Percentiles rank a stretch among this genome's conserved stretches.
These are phyloP conservation scores for Neonectria magnoliae DNA, from an alignment of 2,329 filamentous ascomycete genomes.

Conservation along the genomic window DNA sequence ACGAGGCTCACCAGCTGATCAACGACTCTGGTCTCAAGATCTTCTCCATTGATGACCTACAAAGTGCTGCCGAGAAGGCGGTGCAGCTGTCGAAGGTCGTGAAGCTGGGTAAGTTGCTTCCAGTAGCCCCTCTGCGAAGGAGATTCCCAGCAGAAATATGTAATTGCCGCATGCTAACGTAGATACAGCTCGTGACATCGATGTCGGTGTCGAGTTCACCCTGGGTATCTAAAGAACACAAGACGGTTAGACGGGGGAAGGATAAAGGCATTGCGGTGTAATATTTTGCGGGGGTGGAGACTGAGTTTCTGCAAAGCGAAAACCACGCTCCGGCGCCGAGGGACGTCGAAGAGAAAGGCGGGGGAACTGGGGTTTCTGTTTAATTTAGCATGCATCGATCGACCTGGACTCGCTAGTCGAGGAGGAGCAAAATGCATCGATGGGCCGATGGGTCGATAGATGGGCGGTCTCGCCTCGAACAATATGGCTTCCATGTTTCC, in stretches of 20 bases:
- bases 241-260: conserved; percentile 26
- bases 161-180: conserved; percentile 31
- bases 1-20: conserved; percentile 90
- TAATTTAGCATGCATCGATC: conserved; percentile 44
- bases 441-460: conserved; percentile 38
- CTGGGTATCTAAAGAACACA: conserved; percentile 80
- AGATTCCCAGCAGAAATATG: neutral
- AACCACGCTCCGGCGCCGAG: conserved; percentile 23
- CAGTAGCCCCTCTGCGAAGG: neutral
- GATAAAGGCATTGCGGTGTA: conserved; percentile 42
- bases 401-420: conserved; percentile 34
- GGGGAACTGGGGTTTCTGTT: conserved; percentile 39
- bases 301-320: conserved; percentile 30
- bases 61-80: conserved; percentile 96
- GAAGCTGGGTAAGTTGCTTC: conserved; percentile 81
- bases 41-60: conserved; percentile 98
- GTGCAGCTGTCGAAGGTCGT: conserved; percentile 99
- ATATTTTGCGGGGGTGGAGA: conserved; percentile 40
- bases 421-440: conserved; percentile 35
- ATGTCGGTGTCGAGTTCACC: conserved; percentile 95
- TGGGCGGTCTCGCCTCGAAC: conserved; percentile 39
- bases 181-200: conserved; percentile 83
- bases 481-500: conserved; percentile 38
- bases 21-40: conserved; percentile 99
- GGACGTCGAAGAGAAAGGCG: conserved; percentile 15